A percentile compares a stretch with the other conserved stretches of the same genome.
phyloP scores from a whole-genome alignment of 257 asterid species.

The Asclepias syriaca region DNA sequence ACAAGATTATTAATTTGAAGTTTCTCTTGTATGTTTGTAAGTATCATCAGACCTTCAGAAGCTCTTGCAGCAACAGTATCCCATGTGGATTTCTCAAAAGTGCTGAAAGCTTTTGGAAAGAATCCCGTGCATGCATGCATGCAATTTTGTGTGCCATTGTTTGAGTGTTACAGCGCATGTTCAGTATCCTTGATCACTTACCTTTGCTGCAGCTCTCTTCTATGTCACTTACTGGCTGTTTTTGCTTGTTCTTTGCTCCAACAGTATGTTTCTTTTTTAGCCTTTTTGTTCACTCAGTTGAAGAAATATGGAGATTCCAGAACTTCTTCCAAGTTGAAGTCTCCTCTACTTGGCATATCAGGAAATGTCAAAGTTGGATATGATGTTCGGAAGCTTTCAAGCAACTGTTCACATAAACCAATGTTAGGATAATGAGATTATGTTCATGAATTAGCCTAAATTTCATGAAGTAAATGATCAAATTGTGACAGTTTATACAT shows the following conservation, averaged over 20 bases:
- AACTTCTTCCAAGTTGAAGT: conserved; percentile 58
- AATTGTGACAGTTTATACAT: too few relatives aligned
- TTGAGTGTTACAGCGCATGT: neutral
- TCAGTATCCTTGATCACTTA: neutral
- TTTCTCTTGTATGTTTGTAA: neutral
- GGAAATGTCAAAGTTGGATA: conserved; percentile 71
- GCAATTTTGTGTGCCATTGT: neutral
- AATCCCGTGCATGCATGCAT: neutral
- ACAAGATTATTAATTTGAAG: neutral
- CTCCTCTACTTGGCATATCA: conserved; percentile 68
- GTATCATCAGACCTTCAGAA: neutral
- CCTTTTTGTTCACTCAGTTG: conserved; percentile 36
- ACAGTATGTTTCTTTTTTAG: neutral
- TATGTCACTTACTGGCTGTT: neutral
- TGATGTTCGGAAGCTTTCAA: conserved; percentile 63
- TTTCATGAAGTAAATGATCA: too few relatives aligned
- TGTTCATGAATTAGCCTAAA: neutral
- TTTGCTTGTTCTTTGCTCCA: neutral
- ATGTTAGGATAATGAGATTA: neutral
- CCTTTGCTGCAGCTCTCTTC: neutral
- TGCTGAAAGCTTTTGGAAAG: neutral
- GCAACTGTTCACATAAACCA: conserved; percentile 41
- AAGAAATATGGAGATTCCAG: conserved; percentile 80
- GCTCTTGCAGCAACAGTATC: neutral
- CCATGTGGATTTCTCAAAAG: neutral